Conservation (phyloP, 2,329 filamentous ascomycete genomes). For the Colletotrichum higginsianum region DNA sequence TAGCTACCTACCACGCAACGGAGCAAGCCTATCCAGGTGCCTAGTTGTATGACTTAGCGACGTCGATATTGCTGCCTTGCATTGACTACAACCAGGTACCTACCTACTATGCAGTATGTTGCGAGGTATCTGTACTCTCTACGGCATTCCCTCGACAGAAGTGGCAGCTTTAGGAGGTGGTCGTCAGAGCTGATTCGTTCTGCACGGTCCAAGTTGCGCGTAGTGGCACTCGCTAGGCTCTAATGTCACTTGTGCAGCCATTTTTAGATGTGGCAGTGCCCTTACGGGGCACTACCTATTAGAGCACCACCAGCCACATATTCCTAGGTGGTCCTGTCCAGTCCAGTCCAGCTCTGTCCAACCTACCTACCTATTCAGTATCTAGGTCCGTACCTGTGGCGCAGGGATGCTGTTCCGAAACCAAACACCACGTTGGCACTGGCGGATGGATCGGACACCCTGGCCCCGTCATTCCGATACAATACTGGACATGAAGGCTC, state of each 20-base stretch:
- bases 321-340: not conserved
- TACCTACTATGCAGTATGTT: too few relatives aligned
- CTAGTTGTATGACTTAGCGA: too few relatives aligned
- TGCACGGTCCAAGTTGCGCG: not conserved
- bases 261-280: slow-evolving; percentile 30
- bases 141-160: too few relatives aligned
- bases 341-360: not conserved
- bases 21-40: not conserved
- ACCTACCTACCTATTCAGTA: too few relatives aligned
- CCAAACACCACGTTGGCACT: slow-evolving; percentile 32
- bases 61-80: too few relatives aligned
- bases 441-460: slow-evolving; percentile 38
- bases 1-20: not conserved
- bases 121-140: too few relatives aligned
- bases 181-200: too few relatives aligned
- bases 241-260: slow-evolving; percentile 3
- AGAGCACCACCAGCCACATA: slow-evolving; percentile 24
- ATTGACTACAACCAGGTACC: too few relatives aligned
- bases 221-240: not conserved
- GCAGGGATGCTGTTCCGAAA: slow-evolving; percentile 13
- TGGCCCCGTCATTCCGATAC: slow-evolving; percentile 33
- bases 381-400: not conserved
- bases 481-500: not conserved
- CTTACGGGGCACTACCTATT: too few relatives aligned
- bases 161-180: too few relatives aligned